Evolutionary conservation across 2,329 filamentous ascomycete species (phyloP).

Genomic region (Neonectria punicea): DNA sequence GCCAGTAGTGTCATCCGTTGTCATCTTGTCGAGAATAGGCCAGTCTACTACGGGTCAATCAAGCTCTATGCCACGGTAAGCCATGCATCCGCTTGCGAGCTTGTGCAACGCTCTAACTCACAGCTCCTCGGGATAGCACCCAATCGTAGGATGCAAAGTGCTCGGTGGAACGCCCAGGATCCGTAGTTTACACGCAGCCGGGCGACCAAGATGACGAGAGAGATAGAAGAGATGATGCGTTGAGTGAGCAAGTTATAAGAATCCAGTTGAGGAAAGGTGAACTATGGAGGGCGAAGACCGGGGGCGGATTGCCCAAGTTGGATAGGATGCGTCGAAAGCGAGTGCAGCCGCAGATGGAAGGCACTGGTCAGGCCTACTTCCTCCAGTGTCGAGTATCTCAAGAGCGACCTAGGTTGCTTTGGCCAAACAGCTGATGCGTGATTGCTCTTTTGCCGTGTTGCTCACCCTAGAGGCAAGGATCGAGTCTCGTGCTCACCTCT

Average conservation of each 20-base stretch:
- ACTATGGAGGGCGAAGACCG: neutral
- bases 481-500: neutral
- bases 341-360: slow-evolving; percentile 24
- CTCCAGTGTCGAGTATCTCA: slow-evolving; percentile 17
- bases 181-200: neutral
- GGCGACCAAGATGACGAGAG: neutral
- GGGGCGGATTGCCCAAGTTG: slow-evolving; percentile 11
- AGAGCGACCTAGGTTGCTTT: neutral
- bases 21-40: slow-evolving; percentile 25
- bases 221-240: neutral
- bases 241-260: neutral
- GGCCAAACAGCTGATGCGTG: neutral
- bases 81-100: slow-evolving; percentile 2
- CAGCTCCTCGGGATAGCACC: slow-evolving; percentile 8
- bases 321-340: slow-evolving; percentile 16
- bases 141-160: neutral
- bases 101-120: slow-evolving; percentile 9
- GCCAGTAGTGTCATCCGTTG: slow-evolving; percentile 22
- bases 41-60: slow-evolving; percentile 5
- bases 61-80: slow-evolving; percentile 4
- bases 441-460: neutral
- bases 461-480: slow-evolving; percentile 2
- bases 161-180: neutral
- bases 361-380: slow-evolving; percentile 18
- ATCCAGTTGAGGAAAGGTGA: slow-evolving; percentile 1